These are phyloP conservation scores for Glaciozyma martinii DNA, from an alignment of 768 basidiomycete genomes.

Conservation along the genomic window DNA sequence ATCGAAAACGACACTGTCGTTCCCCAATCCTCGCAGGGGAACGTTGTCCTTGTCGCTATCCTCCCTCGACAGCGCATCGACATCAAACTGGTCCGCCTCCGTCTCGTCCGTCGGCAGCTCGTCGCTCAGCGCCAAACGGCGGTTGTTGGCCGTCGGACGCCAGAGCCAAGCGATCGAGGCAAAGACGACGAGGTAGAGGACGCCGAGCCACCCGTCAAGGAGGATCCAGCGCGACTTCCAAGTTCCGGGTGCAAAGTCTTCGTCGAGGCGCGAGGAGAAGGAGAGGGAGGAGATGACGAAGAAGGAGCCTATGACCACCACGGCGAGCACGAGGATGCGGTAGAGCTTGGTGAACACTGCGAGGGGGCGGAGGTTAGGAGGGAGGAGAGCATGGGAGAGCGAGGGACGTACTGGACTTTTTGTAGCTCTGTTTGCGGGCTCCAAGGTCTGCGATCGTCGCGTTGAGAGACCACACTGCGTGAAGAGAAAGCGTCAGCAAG, in stretches of 20 bases:
- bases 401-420: conserved; percentile 30
- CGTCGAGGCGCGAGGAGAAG: conserved; percentile 80
- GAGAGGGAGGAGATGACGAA: conserved; percentile 86
- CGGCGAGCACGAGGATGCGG: conserved; percentile 70
- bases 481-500: conserved; percentile 1
- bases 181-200: conserved; percentile 65
- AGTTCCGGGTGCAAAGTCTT: conserved; percentile 27
- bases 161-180: conserved; percentile 75
- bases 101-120: conserved; percentile 91
- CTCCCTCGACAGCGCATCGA: conserved; percentile 61
- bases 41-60: conserved; percentile 64
- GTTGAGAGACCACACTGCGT: conserved; percentile 38
- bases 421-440: conserved; percentile 53
- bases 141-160: conserved; percentile 83
- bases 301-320: conserved; percentile 73
- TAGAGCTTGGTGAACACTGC: conserved; percentile 82
- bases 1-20: conserved; percentile 68
- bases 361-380: conserved; percentile 45
- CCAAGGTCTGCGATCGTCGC: conserved; percentile 81
- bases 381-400: background rate
- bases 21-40: conserved; percentile 45
- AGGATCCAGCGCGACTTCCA: conserved; percentile 71
- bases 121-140: conserved; percentile 88
- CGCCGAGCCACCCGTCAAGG: conserved; percentile 84
- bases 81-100: conserved; percentile 85